Conservation (phyloP, 176 grass and related monocot genomes). For the Oryza meridionalis region DNA sequence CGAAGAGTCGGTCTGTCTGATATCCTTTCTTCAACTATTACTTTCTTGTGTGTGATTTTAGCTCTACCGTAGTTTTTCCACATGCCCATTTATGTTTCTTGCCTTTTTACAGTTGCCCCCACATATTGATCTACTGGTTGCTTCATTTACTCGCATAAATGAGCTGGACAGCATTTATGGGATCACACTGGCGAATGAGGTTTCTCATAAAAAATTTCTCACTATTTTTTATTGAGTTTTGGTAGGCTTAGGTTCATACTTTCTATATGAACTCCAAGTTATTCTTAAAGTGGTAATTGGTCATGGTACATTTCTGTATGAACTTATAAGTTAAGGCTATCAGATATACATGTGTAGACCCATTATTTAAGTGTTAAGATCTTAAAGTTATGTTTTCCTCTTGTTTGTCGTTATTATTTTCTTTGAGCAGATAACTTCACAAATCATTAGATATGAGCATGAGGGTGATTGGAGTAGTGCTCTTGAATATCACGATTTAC, state of each 20-base stretch:
- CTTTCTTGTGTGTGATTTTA: slow-evolving; percentile 36
- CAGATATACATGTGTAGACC: not conserved
- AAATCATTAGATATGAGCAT: slow-evolving; percentile 91
- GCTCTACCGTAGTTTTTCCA: slow-evolving; percentile 9
- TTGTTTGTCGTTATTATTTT: slow-evolving; percentile 36
- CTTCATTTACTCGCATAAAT: slow-evolving; percentile 78
- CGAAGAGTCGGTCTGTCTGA: slow-evolving; percentile 67
- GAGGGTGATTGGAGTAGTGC: slow-evolving; percentile 90
- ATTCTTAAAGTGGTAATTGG: not conserved
- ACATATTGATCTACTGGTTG: slow-evolving; percentile 72
- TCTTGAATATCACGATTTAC: slow-evolving; percentile 91
- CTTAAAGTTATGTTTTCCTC: slow-evolving; percentile 15
- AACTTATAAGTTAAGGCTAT: not conserved
- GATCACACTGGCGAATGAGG: slow-evolving; percentile 84
- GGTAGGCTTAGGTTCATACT: not conserved
- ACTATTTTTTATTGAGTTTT: slow-evolving; percentile 9
- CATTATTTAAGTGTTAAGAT: not conserved
- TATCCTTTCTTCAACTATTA: slow-evolving; percentile 19
- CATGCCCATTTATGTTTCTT: slow-evolving; percentile 31
- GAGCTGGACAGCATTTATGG: slow-evolving; percentile 97
- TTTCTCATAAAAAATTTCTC: slow-evolving; percentile 32
- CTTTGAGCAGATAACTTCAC: slow-evolving; percentile 71
- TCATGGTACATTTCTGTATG: slow-evolving; percentile 1
- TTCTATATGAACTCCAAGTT: not conserved
- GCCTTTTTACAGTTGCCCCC: slow-evolving; percentile 72